Base-by-base conservation (phyloP, 192 early-diverging fungal genomes). In the Backusella parvicylindrica region DNA sequence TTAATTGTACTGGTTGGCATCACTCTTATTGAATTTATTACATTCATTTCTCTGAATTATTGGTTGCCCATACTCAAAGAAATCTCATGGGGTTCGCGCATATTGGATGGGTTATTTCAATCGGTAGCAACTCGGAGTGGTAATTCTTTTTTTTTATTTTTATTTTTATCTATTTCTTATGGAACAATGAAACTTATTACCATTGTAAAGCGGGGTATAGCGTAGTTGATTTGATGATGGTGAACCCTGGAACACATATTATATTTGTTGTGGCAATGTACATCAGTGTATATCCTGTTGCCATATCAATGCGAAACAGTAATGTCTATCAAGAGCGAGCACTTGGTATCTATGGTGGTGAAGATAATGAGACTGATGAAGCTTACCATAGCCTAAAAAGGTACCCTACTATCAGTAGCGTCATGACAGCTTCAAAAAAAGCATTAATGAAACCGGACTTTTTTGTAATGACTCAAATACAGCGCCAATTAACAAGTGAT, bases 231-330 rank as follows among this genome's bases (percentile, higher is more conserved):
- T 16, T 81, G 4, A 37, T 64, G 21, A 56, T 50, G 12, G 21
- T 81, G 7, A 77, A 77, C 30, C 80, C 80, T 26, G 76, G 80
- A 3, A 74, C 75, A 13, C 76, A 74, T 15, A 33, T 81, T 31
- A 47, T 77, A 1, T 81, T 75, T 68, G 71, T 81, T 75, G 73
- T 81, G 18, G 80, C 80, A 21, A 81, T 81, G 80, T 81, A 81
- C 47, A 81, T 81, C 2, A 72, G 72, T 36, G 80, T 81, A 0
- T 81, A 81, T 41, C 80, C 80, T 31, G 80, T 81, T 1, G 73
- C 80, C 0, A 81, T 81, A 36, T 81, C 80, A 21, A 81, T 81
- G 80, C 53, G 80, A 30, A 70, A 77, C 33, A 81, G 75, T 37
- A 81, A 81, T 63, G 73, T 81, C 2, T 81, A 81, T 43, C 76